Conservation (phyloP, 2,329 filamentous ascomycete species). For the Penicillium sp. region DNA sequence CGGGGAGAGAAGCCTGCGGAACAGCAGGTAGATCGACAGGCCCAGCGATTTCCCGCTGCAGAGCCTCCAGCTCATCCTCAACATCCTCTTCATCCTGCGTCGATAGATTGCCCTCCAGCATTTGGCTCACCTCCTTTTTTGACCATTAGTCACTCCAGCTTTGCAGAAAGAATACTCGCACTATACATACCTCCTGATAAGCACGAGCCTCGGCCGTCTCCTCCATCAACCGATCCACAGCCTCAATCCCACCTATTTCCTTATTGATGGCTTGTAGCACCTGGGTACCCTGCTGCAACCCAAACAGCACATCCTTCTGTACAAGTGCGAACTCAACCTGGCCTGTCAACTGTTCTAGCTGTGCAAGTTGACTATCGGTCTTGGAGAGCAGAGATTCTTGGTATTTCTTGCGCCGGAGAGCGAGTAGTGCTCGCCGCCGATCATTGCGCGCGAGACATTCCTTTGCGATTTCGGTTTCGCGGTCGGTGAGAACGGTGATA, state of each 20-base stretch:
- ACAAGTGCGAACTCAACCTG: slow-evolving; percentile 95
- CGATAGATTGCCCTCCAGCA: slow-evolving; percentile 84
- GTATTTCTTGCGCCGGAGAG: slow-evolving; percentile 93
- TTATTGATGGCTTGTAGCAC: slow-evolving; percentile 89
- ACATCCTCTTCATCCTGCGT: slow-evolving; percentile 97
- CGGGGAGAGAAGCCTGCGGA: slow-evolving; percentile 39
- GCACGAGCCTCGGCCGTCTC: slow-evolving; percentile 87
- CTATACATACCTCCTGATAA: slow-evolving; percentile 74
- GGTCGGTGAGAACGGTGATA: slow-evolving; percentile 81
- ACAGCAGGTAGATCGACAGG: slow-evolving; percentile 43
- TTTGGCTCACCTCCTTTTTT: slow-evolving; percentile 86
- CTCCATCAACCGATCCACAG: slow-evolving; percentile 92
- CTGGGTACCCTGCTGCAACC: slow-evolving; percentile 85
- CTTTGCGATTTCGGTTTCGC: slow-evolving; percentile 83
- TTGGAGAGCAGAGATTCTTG: slow-evolving; percentile 86
- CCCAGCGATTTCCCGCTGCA: slow-evolving; percentile 66
- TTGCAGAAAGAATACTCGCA: neutral
- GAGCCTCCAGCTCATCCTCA: slow-evolving; percentile 85
- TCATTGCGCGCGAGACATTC: slow-evolving; percentile 80
- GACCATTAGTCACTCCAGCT: slow-evolving; percentile 13
- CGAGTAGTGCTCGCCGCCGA: slow-evolving; percentile 79
- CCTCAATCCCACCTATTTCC: slow-evolving; percentile 94
- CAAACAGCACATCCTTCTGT: slow-evolving; percentile 94
- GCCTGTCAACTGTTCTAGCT: slow-evolving; percentile 83
- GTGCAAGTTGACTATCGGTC: slow-evolving; percentile 91